These are phyloP conservation scores for Malassezia japonica DNA, from an alignment of 1,284 basidiomycete genomes.

Conservation along the genomic window DNA sequence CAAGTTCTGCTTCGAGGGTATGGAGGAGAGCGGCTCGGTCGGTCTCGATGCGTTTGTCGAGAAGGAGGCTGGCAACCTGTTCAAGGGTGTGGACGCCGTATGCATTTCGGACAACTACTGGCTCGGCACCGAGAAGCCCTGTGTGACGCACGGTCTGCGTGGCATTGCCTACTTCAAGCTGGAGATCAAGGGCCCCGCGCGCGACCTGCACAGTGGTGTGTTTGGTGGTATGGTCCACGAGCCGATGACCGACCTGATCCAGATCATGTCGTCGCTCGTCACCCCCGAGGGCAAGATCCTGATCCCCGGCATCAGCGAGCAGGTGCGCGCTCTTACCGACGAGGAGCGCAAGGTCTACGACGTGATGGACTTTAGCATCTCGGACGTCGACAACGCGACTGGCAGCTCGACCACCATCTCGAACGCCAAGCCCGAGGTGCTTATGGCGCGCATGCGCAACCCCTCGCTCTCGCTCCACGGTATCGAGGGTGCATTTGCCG, in stretches of 20 bases:
- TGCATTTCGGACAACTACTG: slow-evolving; percentile 62
- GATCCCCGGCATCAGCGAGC: slow-evolving; percentile 80
- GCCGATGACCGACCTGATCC: slow-evolving; percentile 59
- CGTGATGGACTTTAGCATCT: slow-evolving; percentile 48
- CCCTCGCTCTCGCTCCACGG: slow-evolving; percentile 88
- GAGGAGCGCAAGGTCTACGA: slow-evolving; percentile 61
- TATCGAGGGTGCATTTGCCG: slow-evolving; percentile 88
- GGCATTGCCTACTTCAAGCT: slow-evolving; percentile 84
- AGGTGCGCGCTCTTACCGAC: slow-evolving; percentile 66
- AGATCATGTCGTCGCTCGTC: slow-evolving; percentile 65
- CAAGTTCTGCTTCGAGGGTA: slow-evolving; percentile 86
- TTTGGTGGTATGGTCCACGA: slow-evolving; percentile 50
- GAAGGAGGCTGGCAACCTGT: slow-evolving; percentile 71
- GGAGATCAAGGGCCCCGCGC: slow-evolving; percentile 69
- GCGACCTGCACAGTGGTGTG: slow-evolving; percentile 77
- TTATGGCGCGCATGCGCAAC: slow-evolving; percentile 68
- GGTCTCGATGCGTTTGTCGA: slow-evolving; percentile 83
- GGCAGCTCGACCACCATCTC: slow-evolving; percentile 70
- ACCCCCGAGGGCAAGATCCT: slow-evolving; percentile 72
- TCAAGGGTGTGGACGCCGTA: slow-evolving; percentile 81
- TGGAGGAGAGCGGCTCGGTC: slow-evolving; percentile 93
- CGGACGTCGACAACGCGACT: slow-evolving; percentile 70
- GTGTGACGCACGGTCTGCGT: slow-evolving; percentile 53
- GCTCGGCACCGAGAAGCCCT: slow-evolving; percentile 49
- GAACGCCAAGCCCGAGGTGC: slow-evolving; percentile 67